Percentiles rank a stretch among this genome's conserved stretches.
Conservation (phyloP, 805 yeast genomes). For the Wickerhamiella occidentalis region DNA sequence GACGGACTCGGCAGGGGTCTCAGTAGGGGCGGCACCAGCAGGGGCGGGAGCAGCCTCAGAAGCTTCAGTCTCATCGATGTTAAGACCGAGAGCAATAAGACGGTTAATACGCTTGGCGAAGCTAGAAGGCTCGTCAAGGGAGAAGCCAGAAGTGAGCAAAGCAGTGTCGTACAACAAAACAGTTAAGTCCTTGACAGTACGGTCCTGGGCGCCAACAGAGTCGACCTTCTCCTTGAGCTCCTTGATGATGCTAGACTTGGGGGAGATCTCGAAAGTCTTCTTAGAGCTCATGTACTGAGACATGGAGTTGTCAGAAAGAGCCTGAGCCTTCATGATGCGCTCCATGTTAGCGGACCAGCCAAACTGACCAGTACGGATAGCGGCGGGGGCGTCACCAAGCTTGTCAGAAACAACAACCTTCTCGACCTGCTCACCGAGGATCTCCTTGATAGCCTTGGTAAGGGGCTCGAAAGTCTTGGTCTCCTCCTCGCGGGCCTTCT, state of each 20-base stretch:
- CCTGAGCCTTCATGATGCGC: constrained; percentile 99
- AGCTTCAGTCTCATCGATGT: constrained; percentile 78
- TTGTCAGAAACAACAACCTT: constrained; percentile 97
- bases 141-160: constrained; percentile 94
- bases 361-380: constrained; percentile 98
- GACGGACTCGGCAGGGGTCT: constrained; percentile 37
- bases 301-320: constrained; percentile 97
- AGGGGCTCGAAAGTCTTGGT: constrained; percentile 82
- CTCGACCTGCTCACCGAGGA: constrained; percentile 97
- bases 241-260: constrained; percentile 87
- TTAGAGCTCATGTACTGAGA: constrained; percentile 98
- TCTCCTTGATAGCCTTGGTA: constrained; percentile 90
- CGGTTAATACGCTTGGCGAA: constrained; percentile 98
- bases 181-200: constrained; percentile 96
- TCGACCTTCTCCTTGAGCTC: constrained; percentile 96
- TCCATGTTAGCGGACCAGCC: constrained; percentile 99
- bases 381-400: constrained; percentile 98
- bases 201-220: constrained; percentile 93
- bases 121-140: constrained; percentile 95
- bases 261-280: constrained; percentile 98
- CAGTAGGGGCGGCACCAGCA: constrained; percentile 37
- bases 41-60: constrained; percentile 33
- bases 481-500: constrained; percentile 86
- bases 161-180: constrained; percentile 96
- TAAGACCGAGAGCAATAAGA: constrained; percentile 92